Evolutionary conservation across 2,329 filamentous ascomycete species (phyloP), one percentile per base, ranked within the genome.

Genomic region (Alternaria longipes): DNA sequence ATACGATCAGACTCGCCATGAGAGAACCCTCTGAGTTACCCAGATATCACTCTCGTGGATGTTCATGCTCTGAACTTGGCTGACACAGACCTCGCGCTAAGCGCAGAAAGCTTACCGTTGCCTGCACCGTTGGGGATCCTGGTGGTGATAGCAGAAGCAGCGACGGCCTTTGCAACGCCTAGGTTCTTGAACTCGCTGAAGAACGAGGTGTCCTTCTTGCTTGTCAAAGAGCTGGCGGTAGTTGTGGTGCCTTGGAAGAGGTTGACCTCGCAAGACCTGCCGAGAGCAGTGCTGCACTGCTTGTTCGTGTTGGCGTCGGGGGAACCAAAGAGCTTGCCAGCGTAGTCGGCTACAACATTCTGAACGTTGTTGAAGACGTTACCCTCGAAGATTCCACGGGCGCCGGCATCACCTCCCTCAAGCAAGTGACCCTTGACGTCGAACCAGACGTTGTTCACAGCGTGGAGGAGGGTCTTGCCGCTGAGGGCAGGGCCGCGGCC

Each of bases 1-100:
- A 11, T 2, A 0, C 11, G 12, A 1, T 30, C 28, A 30, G 9
- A 1, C 4, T 1, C 28, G 0, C 28, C 11, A 12, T 30, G 28
- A 0, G 5, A 9, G 4, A 30, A 30, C 1, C 9, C 11, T 30
- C 1, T 1, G 11, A 0, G 11, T 30, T 11, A 30, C 5, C 11
- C 0, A 2, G 9, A 5, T 0, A 12, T 30, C 9, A 30, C 28
- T 12, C 1, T 12, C 9, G 28, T 30, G 1, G 28, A 30, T 5
- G 11, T 30, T 30, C 28, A 30, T 1, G 4, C 34, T 36, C 34
- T 38, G 16, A 38, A 38, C n/a, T n/a, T 38, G 36, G 16, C 16
- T n/a, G 36, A 38, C 16, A 1, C 36, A 38, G 36, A 38, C 3
- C 36, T 38, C 0, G 16, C 36, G n/a, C 16, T 16, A 18, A 38